Percentiles rank a stretch among this genome's conserved stretches.
These are phyloP conservation scores for Botrytis cinerea DNA, from an alignment of 2,329 filamentous ascomycete species.

Conservation along the genomic window DNA sequence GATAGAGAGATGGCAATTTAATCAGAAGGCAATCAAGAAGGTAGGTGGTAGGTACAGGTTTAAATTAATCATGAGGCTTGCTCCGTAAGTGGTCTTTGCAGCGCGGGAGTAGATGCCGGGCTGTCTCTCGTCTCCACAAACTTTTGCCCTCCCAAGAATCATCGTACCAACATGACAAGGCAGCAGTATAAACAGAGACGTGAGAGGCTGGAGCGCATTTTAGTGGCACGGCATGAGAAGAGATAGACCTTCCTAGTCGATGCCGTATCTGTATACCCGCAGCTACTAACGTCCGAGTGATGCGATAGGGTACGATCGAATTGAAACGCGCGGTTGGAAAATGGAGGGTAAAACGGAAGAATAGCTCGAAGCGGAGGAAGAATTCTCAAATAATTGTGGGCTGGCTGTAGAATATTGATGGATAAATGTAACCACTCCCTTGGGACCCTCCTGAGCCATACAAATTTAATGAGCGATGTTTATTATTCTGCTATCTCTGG, in stretches of 20 bases:
- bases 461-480: background rate
- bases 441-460: slow-evolving; percentile 14
- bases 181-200: slow-evolving; percentile 23
- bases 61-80: background rate
- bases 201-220: slow-evolving; percentile 13
- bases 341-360: slow-evolving; percentile 5
- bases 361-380: background rate
- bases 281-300: slow-evolving; percentile 18
- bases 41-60: background rate
- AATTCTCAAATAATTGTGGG: background rate
- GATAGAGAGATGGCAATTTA: background rate
- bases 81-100: background rate
- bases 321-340: slow-evolving; percentile 24
- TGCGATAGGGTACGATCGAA: slow-evolving; percentile 12
- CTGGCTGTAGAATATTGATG: background rate
- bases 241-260: background rate
- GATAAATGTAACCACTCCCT: slow-evolving; percentile 19
- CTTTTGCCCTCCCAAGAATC: background rate
- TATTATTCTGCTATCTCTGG: background rate
- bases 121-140: slow-evolving; percentile 17
- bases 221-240: slow-evolving; percentile 20
- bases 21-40: background rate
- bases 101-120: slow-evolving; percentile 1
- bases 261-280: background rate
- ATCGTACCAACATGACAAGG: slow-evolving; percentile 22